These are phyloP conservation scores for Aspergillus glaucus DNA, from an alignment of 2,329 filamentous ascomycete species.

Conservation along the genomic window DNA sequence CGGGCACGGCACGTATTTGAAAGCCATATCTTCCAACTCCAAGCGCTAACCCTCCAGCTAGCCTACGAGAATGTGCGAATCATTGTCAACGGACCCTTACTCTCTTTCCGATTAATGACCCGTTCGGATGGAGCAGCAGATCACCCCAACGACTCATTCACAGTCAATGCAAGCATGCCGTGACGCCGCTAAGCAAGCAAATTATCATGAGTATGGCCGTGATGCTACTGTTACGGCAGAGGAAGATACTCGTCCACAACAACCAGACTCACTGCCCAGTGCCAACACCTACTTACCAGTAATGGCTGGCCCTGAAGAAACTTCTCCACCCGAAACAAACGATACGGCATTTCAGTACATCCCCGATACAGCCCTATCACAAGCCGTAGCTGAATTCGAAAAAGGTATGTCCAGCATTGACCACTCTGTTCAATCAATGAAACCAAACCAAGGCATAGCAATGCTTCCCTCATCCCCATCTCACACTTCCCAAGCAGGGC, in stretches of 20 bases:
- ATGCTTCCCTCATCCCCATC: too few species aligned
- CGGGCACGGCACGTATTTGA: constrained; percentile 15
- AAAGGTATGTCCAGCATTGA: constrained; percentile 8
- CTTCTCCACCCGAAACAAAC: neutral
- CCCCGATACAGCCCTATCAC: constrained; percentile 11
- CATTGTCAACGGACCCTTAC: constrained; percentile 20
- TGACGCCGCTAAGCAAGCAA: constrained; percentile 2
- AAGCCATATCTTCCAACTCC: constrained; percentile 23
- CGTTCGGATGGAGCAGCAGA: neutral
- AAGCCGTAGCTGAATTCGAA: constrained; percentile 15
- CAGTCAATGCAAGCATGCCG: constrained; percentile 11
- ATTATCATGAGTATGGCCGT: too few species aligned
- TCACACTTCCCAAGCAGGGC: too few species aligned
- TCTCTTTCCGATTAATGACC: constrained; percentile 13
- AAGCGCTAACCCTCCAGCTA: constrained; percentile 27
- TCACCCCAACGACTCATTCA: constrained; percentile 1
- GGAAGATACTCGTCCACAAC: too few species aligned
- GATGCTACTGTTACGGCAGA: too few species aligned
- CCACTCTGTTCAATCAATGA: too few species aligned
- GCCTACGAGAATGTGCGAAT: constrained; percentile 31
- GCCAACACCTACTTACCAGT: too few species aligned
- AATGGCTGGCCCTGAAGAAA: too few species aligned
- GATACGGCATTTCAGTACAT: constrained; percentile 5
- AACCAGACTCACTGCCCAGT: neutral
- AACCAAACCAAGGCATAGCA: too few species aligned